A percentile compares a stretch with the other conserved stretches of the same genome.
Evolutionary conservation across 2,329 filamentous ascomycete genomes (phyloP).

Genomic region (Fusarium sp.): DNA sequence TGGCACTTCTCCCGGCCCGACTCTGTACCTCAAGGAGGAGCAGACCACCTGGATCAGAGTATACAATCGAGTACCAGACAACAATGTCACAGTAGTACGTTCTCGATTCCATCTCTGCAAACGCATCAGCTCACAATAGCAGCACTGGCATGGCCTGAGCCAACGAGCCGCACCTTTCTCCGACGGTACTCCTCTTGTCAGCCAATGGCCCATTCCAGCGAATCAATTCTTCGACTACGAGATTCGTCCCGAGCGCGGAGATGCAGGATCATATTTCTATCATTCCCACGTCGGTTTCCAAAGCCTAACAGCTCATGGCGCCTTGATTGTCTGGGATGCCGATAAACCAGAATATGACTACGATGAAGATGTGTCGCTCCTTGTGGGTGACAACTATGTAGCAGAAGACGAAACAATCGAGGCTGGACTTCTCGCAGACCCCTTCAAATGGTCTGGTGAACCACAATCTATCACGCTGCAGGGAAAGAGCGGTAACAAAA

Average conservation of each 20-base stretch:
- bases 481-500: constrained; percentile 37
- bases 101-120: fast-evolving
- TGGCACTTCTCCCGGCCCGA: constrained; percentile 25
- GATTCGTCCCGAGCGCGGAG: constrained; percentile 63
- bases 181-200: constrained; percentile 71
- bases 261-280: constrained; percentile 76
- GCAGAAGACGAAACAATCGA: constrained; percentile 66
- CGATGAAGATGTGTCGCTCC: constrained; percentile 69
- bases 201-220: constrained; percentile 75
- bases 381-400: constrained; percentile 68
- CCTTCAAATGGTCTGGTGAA: constrained; percentile 72
- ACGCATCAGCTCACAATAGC: neutral
- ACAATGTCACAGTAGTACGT: constrained; percentile 39
- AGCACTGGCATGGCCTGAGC: constrained; percentile 78
- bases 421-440: constrained; percentile 60
- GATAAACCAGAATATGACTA: constrained; percentile 69
- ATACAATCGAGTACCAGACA: constrained; percentile 20
- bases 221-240: constrained; percentile 77
- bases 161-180: constrained; percentile 72
- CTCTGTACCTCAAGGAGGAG: constrained; percentile 20
- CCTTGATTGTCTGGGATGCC: constrained; percentile 63
- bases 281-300: constrained; percentile 77
- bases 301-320: constrained; percentile 68
- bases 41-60: constrained; percentile 38
- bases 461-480: constrained; percentile 54